Evolutionary conservation across 2,329 filamentous ascomycete genomes (phyloP).

Genomic region (Penicillium frequentans): DNA sequence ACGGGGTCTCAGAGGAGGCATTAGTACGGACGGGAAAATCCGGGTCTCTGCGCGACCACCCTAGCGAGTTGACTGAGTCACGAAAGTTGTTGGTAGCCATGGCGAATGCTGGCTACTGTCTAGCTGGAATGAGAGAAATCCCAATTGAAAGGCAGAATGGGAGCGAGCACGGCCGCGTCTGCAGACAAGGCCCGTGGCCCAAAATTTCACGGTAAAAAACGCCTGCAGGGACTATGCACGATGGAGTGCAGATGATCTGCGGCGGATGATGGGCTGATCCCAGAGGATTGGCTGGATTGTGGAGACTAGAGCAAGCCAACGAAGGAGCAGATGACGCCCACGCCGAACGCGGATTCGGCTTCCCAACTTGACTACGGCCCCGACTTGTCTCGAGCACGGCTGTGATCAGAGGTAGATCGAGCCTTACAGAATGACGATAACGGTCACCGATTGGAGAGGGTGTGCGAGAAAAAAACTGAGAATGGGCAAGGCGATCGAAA

Average conservation of each 20-base stretch:
- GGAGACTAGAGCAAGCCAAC: conserved; percentile 25
- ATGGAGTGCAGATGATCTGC: conserved; percentile 55
- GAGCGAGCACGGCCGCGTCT: conserved; percentile 20
- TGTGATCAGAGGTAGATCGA: background rate
- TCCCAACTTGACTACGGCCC: conserved; percentile 2
- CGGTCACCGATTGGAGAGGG: background rate
- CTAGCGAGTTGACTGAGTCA: conserved; percentile 90
- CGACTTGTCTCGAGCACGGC: conserved; percentile 6
- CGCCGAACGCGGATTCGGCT: conserved; percentile 17
- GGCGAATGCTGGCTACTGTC: background rate
- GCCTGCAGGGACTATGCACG: conserved; percentile 48
- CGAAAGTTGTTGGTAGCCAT: conserved; percentile 68
- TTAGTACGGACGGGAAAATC: conserved; percentile 71
- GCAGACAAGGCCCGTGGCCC: conserved; percentile 20
- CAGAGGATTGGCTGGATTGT: conserved; percentile 16
- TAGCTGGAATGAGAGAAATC: conserved; percentile 1
- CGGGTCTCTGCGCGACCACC: conserved; percentile 83
- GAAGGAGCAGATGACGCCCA: conserved; percentile 36
- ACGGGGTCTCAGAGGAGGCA: conserved; percentile 62
- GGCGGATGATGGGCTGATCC: conserved; percentile 26
- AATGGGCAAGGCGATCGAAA: conserved; percentile 9
- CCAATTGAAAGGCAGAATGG: conserved; percentile 13
- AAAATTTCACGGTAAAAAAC: conserved; percentile 20
- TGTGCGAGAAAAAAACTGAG: background rate
- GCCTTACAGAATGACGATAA: background rate